Base-by-base conservation (phyloP, 176 grass and related monocot genomes). In the Zea luxurians region DNA sequence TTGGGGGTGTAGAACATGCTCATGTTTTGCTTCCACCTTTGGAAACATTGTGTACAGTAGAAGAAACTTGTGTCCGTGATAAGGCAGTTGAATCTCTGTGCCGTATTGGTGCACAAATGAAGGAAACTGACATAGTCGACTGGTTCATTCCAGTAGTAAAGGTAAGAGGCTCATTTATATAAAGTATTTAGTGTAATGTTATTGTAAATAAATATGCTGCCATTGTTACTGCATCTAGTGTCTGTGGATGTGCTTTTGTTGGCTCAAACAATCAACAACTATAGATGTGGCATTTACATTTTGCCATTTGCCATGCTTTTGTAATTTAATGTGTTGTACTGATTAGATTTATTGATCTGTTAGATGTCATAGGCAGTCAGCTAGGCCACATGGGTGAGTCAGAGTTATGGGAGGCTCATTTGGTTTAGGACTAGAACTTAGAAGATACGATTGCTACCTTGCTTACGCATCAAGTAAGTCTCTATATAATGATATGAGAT, bases 61-160 rank as follows among this genome's bases (percentile, higher is more conserved):
- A 94, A 73, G 92, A 94, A 59, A 94, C 92, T 9, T 94, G 92
- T 57, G 86, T 94, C 45, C 84, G 92, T 11, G 92, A 94, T 48
- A 94, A 91, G 74, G 89, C 92, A 12, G 86, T 94, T 15, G 92
- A 94, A 83, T 89, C 89, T 10, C 66, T 91, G 13, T 94, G 89
- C 53, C 83, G 89, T 18, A 91, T 94, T 81, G 92, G 83, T 76
- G 89, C 86, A 71, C 86, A 94, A 47, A 94, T 87, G 89, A 94
- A 89, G 86, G 92, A 94, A 88, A 85, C 37, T 35, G 86, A 94
- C 73, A 64, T 94, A 64, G 83, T 87, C 13, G 92, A 91, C 76
- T 94, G 74, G 83, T 87, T 94, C 48, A 75, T 89, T 9, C 92
- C 89, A 27, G 73, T 85, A 68, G 86, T 87, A 70, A 94, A 94